Percentiles rank a stretch among this genome's conserved stretches.
These are phyloP conservation scores for Podospora tetraspora DNA, from an alignment of 495 filamentous ascomycete species.

Conservation along the genomic window DNA sequence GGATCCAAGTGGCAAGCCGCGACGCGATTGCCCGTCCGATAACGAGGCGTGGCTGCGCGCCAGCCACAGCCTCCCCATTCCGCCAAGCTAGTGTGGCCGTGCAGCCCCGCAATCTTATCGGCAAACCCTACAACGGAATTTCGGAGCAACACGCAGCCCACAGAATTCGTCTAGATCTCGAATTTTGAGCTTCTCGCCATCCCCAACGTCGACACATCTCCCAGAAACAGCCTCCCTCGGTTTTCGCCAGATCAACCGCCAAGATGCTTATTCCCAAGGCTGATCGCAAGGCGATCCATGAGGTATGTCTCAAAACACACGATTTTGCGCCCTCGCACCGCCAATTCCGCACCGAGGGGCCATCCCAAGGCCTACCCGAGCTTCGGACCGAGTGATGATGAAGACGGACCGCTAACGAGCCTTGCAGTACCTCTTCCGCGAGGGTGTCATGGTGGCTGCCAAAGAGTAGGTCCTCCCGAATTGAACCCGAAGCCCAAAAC, in stretches of 20 bases:
- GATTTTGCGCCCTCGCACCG: constrained; percentile 7
- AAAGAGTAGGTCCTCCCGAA: constrained; percentile 58
- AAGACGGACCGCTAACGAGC: constrained; percentile 31
- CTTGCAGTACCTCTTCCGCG: constrained; percentile 93
- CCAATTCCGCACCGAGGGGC: not conserved
- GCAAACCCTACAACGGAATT: constrained; percentile 34
- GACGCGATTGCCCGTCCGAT: not conserved
- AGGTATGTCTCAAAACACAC: constrained; percentile 32
- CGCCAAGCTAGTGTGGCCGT: constrained; percentile 25
- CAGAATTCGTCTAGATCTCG: constrained; percentile 31
- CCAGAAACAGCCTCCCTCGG: constrained; percentile 41
- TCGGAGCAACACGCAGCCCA: constrained; percentile 28
- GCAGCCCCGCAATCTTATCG: constrained; percentile 25
- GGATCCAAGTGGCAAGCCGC: not conserved
- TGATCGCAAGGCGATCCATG: constrained; percentile 99
- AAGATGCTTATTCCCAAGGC: constrained; percentile 97
- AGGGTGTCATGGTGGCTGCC: constrained; percentile 98
- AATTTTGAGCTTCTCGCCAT: constrained; percentile 33
- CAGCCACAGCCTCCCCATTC: constrained; percentile 13
- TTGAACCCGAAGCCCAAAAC: constrained; percentile 14
- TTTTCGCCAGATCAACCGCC: constrained; percentile 44
- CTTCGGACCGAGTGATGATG: constrained; percentile 5
- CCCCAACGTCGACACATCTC: constrained; percentile 31
- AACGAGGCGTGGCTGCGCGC: not conserved
- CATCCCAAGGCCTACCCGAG: not conserved